These are phyloP conservation scores for Aspergillus sp. DNA, from an alignment of 2,329 filamentous ascomycete genomes.

Conservation along the genomic window DNA sequence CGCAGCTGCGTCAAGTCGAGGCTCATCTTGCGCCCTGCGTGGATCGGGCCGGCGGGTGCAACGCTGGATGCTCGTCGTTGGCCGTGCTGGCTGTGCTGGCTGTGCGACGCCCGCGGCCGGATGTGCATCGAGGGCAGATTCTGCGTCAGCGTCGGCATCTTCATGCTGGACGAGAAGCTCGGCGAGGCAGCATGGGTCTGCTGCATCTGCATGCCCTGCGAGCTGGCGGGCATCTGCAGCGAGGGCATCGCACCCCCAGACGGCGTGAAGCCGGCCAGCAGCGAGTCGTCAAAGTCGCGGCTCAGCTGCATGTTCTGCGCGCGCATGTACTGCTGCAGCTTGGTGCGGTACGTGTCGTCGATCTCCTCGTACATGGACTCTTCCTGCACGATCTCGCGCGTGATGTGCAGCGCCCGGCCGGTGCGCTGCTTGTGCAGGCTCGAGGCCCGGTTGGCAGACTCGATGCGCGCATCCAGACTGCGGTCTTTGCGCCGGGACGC, in stretches of 20 bases:
- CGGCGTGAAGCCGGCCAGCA: conserved; percentile 23
- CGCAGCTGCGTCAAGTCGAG: conserved; percentile 33
- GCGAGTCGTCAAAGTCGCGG: conserved; percentile 37
- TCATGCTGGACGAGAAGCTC: not conserved
- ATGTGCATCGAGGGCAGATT: no score
- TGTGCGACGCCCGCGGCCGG: no score
- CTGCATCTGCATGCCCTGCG: conserved; percentile 13
- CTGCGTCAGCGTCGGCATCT: no score
- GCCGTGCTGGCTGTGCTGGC: conserved; percentile 6
- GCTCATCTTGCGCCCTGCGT: conserved; percentile 37
- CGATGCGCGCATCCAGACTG: conserved; percentile 80
- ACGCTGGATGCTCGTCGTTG: conserved; percentile 29
- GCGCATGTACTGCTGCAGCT: conserved; percentile 39
- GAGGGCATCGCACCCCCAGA: no score
- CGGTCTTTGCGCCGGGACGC: conserved; percentile 84
- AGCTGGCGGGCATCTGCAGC: conserved; percentile 24
- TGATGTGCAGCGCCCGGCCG: conserved; percentile 77
- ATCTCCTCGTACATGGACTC: conserved; percentile 98
- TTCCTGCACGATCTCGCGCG: conserved; percentile 80
- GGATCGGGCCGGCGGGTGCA: conserved; percentile 27
- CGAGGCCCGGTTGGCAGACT: conserved; percentile 85
- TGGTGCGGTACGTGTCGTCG: conserved; percentile 66
- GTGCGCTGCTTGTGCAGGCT: conserved; percentile 87
- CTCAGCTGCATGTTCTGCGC: conserved; percentile 40
- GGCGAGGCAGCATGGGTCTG: not conserved